Evolutionary conservation across 768 basidiomycete genomes (phyloP).

Genomic region (Clitopilus hobsonii): DNA sequence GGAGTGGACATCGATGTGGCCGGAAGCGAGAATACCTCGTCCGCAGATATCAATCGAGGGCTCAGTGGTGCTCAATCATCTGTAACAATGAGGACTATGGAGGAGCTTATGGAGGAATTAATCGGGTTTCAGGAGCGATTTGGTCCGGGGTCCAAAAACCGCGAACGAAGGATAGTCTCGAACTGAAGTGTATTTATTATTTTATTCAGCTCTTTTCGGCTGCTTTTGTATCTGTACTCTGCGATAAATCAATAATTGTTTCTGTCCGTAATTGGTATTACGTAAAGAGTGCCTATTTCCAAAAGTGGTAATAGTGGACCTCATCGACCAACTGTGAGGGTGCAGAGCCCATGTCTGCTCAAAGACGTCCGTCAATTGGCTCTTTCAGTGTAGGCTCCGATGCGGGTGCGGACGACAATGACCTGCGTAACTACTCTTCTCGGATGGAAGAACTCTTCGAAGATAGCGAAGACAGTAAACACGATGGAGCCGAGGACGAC

Average conservation of each 20-base stretch:
- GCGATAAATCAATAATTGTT: no score
- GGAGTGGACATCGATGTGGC: slow-evolving; percentile 4
- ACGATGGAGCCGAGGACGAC: slow-evolving; percentile 27
- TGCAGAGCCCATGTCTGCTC: slow-evolving; percentile 8
- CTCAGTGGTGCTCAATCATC: slow-evolving; percentile 13
- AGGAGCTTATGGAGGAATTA: slow-evolving; percentile 86
- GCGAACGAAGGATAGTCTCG: slow-evolving; percentile 41
- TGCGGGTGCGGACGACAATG: slow-evolving; percentile 28
- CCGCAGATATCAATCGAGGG: slow-evolving; percentile 1
- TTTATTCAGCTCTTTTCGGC: background rate
- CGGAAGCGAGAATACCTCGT: background rate
- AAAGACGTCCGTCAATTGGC: slow-evolving; percentile 17
- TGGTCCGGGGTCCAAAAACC: slow-evolving; percentile 48
- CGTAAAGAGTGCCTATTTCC: background rate
- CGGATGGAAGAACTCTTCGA: slow-evolving; percentile 67
- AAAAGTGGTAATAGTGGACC: background rate
- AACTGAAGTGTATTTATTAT: slow-evolving; percentile 9
- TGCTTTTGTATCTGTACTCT: background rate
- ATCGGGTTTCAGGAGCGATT: slow-evolving; percentile 87
- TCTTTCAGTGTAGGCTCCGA: slow-evolving; percentile 43
- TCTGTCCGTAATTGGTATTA: no score
- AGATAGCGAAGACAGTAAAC: slow-evolving; percentile 26
- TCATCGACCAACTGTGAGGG: background rate
- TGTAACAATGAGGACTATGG: slow-evolving; percentile 80
- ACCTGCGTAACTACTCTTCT: slow-evolving; percentile 54